phyloP scores from a whole-genome alignment of 1,139 yeast genomes.

The Meyerozyma elateridarum region DNA sequence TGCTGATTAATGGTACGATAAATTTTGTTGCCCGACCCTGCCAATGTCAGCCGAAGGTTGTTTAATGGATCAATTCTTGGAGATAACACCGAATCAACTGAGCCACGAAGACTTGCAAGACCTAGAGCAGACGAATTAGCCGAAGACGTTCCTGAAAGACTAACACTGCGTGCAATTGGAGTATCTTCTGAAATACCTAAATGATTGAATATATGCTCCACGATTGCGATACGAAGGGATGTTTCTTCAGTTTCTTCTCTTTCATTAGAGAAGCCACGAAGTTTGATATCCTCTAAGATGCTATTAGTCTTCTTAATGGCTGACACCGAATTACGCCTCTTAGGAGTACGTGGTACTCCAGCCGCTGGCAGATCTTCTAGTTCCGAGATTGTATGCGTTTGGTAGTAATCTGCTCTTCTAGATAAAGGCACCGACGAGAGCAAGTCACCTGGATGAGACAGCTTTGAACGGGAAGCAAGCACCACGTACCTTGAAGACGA shows the following conservation, averaged over 20 bases:
- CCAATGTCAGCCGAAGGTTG: neutral
- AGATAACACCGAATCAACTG: neutral
- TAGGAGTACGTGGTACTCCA: neutral
- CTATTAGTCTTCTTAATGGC: neutral
- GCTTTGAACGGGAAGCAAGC: conserved; percentile 52
- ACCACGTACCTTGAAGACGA: conserved; percentile 58
- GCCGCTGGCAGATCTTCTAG: conserved; percentile 4
- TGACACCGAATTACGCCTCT: neutral
- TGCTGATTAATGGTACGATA: conserved; percentile 27
- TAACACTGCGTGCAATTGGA: conserved; percentile 10
- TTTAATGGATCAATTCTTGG: neutral
- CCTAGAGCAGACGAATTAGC: conserved; percentile 27
- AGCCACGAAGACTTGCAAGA: conserved; percentile 18
- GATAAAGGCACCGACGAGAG: conserved; percentile 78
- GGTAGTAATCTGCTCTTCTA: conserved; percentile 35
- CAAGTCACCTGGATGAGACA: conserved; percentile 78
- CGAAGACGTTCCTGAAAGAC: conserved; percentile 18
- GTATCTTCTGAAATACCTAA: conserved; percentile 57
- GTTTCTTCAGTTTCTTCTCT: conserved; percentile 73
- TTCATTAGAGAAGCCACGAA: conserved; percentile 50
- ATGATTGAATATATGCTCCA: conserved; percentile 68
- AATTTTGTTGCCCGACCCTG: conserved; percentile 16
- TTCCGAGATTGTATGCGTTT: conserved; percentile 12
- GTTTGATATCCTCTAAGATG: conserved; percentile 22
- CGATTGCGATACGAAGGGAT: conserved; percentile 62